phyloP scores from a whole-genome alignment of 2,329 filamentous ascomycete genomes.

The Talaromyces rugulosus region DNA sequence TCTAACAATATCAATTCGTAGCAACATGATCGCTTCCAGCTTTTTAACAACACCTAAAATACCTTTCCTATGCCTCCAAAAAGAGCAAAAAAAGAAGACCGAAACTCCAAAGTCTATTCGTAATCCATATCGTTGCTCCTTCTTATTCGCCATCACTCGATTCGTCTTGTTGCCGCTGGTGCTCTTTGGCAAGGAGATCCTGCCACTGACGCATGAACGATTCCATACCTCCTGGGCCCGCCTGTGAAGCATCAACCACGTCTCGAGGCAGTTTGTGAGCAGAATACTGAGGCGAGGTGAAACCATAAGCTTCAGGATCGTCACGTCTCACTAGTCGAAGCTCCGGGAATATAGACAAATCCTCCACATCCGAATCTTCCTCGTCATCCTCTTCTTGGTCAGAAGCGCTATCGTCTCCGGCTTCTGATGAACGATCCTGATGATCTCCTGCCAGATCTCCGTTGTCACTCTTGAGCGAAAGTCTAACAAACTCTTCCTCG shows the following conservation, averaged over 20 bases:
- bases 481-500: slow-evolving; percentile 31
- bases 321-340: slow-evolving; percentile 76
- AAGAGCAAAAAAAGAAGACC: neutral
- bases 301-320: slow-evolving; percentile 84
- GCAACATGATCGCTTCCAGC: neutral
- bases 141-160: slow-evolving; percentile 26
- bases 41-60: neutral
- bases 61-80: neutral
- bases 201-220: slow-evolving; percentile 78
- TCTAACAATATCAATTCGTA: neutral
- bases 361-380: slow-evolving; percentile 46
- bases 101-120: neutral
- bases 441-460: slow-evolving; percentile 14
- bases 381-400: slow-evolving; percentile 37
- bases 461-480: slow-evolving; percentile 25
- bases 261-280: slow-evolving; percentile 94
- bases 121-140: neutral
- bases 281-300: slow-evolving; percentile 81
- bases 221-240: slow-evolving; percentile 69
- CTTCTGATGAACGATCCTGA: neutral
- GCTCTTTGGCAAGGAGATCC: slow-evolving; percentile 47
- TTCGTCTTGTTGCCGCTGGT: slow-evolving; percentile 34
- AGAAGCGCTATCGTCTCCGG: slow-evolving; percentile 17
- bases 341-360: slow-evolving; percentile 62
- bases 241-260: slow-evolving; percentile 67